A percentile compares a stretch with the other conserved stretches of the same genome.
Conservation (phyloP, 2,329 filamentous ascomycete species). For the Diaporthe capsici region DNA sequence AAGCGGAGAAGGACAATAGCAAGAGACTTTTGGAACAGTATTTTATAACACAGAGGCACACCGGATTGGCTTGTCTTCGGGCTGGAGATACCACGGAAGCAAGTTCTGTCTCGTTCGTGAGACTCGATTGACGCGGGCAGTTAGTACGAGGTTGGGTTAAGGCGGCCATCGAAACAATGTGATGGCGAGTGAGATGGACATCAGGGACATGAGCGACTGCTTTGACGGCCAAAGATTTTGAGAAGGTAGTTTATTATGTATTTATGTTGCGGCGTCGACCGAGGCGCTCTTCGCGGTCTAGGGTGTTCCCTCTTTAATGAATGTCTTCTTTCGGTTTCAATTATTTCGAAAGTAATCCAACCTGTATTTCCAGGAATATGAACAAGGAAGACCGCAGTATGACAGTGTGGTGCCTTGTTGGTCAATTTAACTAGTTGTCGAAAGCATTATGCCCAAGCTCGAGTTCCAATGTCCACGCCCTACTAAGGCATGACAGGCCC, state of each 20-base stretch:
- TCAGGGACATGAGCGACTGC: not conserved
- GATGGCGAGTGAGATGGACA: not conserved
- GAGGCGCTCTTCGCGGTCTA: constrained; percentile 15
- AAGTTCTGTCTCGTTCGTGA: not conserved
- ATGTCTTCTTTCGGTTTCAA: not conserved
- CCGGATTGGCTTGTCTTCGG: constrained; percentile 10
- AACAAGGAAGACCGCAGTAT: constrained; percentile 2
- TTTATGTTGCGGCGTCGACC: constrained; percentile 21
- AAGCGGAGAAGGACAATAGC: not conserved
- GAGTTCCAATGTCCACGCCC: not conserved
- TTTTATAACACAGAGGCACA: not conserved
- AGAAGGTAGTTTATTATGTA: constrained; percentile 24
- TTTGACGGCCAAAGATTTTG: constrained; percentile 7
- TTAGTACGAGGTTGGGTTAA: not conserved
- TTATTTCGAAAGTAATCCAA: not conserved
- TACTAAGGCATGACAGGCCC: no score
- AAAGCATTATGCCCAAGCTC: not conserved
- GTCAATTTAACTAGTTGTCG: not conserved
- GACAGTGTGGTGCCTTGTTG: not conserved
- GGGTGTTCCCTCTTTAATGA: constrained; percentile 28
- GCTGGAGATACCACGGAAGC: constrained; percentile 34
- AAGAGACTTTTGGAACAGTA: constrained; percentile 1
- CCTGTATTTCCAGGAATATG: no score
- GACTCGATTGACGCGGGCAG: not conserved
- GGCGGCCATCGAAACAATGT: not conserved